Conservation (phyloP, 441 rosid genomes). For the Populus trichocarpa region DNA sequence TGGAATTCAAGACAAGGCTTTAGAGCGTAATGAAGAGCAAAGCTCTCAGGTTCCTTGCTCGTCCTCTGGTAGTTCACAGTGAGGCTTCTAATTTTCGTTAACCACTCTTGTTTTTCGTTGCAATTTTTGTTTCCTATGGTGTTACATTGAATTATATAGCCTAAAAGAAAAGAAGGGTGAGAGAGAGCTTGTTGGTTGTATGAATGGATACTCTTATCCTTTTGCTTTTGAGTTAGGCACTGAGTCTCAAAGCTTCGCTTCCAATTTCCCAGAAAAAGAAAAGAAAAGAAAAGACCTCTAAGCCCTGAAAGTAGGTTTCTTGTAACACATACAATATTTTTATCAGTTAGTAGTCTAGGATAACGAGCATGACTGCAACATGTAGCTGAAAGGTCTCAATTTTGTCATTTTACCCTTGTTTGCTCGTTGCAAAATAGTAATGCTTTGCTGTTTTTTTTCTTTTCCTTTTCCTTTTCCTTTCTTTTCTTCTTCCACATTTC, state of each 20-base stretch:
- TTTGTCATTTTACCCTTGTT: constrained; percentile 3
- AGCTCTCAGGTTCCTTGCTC: constrained; percentile 26
- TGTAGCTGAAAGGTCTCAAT: constrained; percentile 3
- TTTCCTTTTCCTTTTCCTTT: not conserved
- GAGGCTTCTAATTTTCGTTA: constrained; percentile 38
- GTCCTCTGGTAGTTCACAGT: constrained; percentile 59
- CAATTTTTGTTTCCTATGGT: not conserved
- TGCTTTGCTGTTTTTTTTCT: constrained; percentile 3
- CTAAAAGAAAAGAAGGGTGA: not conserved
- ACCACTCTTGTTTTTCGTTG: not conserved
- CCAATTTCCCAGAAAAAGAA: not conserved
- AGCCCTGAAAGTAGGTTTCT: not conserved
- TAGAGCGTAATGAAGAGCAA: constrained; percentile 19
- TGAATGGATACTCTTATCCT: not conserved
- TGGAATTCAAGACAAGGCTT: constrained; percentile 15
- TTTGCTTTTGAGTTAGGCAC: not conserved
- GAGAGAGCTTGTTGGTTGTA: not conserved
- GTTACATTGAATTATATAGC: not conserved
- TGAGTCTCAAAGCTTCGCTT: not conserved
- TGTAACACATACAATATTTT: not conserved
- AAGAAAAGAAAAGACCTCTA: not conserved
- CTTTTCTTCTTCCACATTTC: not conserved
- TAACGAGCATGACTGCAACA: constrained; percentile 7
- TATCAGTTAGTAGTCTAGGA: not conserved
- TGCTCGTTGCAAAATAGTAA: not conserved